Percentiles rank a stretch among this genome's conserved stretches.
phyloP scores from a whole-genome alignment of 495 filamentous ascomycete genomes.

The Cladorrhinum samala region DNA sequence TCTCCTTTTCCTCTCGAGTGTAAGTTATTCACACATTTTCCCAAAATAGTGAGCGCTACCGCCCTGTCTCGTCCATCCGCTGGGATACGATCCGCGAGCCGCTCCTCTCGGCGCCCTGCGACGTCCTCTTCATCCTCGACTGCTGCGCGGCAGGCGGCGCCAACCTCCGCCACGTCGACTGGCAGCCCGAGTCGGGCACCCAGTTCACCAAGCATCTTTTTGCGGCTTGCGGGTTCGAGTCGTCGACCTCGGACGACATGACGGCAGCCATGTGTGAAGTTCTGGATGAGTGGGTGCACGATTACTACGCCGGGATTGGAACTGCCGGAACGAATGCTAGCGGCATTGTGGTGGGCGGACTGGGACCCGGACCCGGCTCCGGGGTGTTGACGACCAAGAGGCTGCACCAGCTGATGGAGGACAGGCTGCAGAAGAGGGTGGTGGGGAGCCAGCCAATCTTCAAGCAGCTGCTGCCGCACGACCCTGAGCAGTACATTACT shows the following conservation, averaged over 20 bases:
- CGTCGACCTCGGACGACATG: slow-evolving; percentile 32
- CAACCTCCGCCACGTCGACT: slow-evolving; percentile 20
- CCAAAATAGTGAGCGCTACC: slow-evolving; percentile 26
- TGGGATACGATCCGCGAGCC: slow-evolving; percentile 24
- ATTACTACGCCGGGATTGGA: no score
- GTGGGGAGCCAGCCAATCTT: slow-evolving; percentile 29
- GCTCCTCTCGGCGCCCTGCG: slow-evolving; percentile 23
- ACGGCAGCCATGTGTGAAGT: slow-evolving; percentile 29
- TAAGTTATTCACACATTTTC: neutral
- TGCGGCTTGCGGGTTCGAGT: slow-evolving; percentile 32
- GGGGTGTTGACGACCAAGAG: slow-evolving; percentile 23
- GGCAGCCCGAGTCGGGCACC: slow-evolving; percentile 14
- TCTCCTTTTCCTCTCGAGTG: neutral
- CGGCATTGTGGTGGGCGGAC: neutral
- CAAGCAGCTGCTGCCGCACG: slow-evolving; percentile 29
- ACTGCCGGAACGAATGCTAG: neutral
- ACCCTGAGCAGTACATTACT: slow-evolving; percentile 30
- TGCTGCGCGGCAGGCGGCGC: slow-evolving; percentile 32
- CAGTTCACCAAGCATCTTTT: slow-evolving; percentile 31
- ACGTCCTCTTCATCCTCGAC: slow-evolving; percentile 30
- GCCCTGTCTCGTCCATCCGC: slow-evolving; percentile 22
- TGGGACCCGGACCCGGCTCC: neutral
- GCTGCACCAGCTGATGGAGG: slow-evolving; percentile 31
- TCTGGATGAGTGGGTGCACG: slow-evolving; percentile 17
- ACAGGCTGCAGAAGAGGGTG: slow-evolving; percentile 22